phyloP scores from a whole-genome alignment of 352 stramenopile genomes.

The Peronosclerospora sorghi region DNA sequence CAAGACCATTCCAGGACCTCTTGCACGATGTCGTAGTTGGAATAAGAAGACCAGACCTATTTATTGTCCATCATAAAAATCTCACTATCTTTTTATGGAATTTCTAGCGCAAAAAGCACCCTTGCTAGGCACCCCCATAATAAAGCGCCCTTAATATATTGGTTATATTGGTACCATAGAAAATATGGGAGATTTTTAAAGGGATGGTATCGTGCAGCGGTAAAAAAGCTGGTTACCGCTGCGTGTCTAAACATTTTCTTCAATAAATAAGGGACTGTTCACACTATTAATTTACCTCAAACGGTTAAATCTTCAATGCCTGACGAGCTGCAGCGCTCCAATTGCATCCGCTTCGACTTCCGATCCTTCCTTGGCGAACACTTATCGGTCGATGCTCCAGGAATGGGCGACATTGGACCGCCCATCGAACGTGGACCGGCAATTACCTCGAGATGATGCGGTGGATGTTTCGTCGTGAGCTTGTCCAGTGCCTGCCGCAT shows the following conservation, averaged over 20 bases:
- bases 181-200: too few species aligned
- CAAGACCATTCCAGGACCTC: slow-evolving; percentile 37
- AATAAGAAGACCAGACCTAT: slow-evolving; percentile 19
- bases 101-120: too few species aligned
- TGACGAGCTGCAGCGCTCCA: slow-evolving; percentile 30
- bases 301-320: slow-evolving; percentile 45
- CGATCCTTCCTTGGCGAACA: slow-evolving; percentile 17
- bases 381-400: slow-evolving; percentile 2
- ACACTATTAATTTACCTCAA: too few species aligned
- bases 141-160: too few species aligned
- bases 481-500: slow-evolving; percentile 73
- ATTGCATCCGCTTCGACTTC: slow-evolving; percentile 17
- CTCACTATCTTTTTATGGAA: too few species aligned
- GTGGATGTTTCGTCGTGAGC: slow-evolving; percentile 56
- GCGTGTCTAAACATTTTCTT: too few species aligned
- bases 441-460: slow-evolving; percentile 66
- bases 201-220: too few species aligned
- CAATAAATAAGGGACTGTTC: too few species aligned
- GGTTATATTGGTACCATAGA: too few species aligned
- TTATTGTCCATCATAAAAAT: slow-evolving; percentile 20
- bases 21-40: slow-evolving; percentile 29
- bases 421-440: background rate
- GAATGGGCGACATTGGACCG: too few species aligned
- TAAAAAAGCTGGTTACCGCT: too few species aligned
- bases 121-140: too few species aligned